These are phyloP conservation scores for Fusarium setosum DNA, from an alignment of 2,329 filamentous ascomycete species.

Conservation along the genomic window DNA sequence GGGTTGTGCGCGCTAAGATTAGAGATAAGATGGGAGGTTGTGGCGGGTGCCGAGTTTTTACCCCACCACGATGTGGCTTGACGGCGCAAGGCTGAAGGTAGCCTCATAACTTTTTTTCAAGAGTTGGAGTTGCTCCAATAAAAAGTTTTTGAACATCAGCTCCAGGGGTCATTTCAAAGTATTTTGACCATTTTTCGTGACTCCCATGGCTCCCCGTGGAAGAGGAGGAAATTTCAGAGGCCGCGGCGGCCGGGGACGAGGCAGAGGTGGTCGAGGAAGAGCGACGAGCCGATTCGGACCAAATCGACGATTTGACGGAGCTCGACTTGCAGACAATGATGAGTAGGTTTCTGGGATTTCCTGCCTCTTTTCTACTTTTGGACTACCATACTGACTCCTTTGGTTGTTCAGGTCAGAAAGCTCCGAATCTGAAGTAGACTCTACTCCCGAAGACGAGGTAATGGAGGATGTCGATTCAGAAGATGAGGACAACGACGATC, in stretches of 20 bases:
- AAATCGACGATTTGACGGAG: conserved; percentile 50
- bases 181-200: background rate
- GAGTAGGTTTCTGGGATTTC: conserved; percentile 45
- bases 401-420: conserved; percentile 22
- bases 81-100: conserved; percentile 51
- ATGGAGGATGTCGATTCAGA: conserved; percentile 54
- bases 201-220: conserved; percentile 50
- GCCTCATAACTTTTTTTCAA: conserved; percentile 48
- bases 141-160: background rate
- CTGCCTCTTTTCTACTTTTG: background rate
- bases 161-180: background rate
- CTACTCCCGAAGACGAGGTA: conserved; percentile 49
- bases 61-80: conserved; percentile 51
- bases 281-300: conserved; percentile 52
- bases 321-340: conserved; percentile 49
- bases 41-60: conserved; percentile 41
- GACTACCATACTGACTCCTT: background rate
- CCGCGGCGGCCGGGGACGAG: conserved; percentile 43
- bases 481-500: conserved; percentile 59
- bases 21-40: conserved; percentile 49
- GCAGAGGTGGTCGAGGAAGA: conserved; percentile 47
- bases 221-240: conserved; percentile 49
- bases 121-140: background rate
- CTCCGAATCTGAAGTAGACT: conserved; percentile 44
- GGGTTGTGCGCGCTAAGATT: conserved; percentile 66